These are phyloP conservation scores for Paxillus ammoniavirescens DNA, from an alignment of 768 basidiomycete genomes.

Conservation along the genomic window DNA sequence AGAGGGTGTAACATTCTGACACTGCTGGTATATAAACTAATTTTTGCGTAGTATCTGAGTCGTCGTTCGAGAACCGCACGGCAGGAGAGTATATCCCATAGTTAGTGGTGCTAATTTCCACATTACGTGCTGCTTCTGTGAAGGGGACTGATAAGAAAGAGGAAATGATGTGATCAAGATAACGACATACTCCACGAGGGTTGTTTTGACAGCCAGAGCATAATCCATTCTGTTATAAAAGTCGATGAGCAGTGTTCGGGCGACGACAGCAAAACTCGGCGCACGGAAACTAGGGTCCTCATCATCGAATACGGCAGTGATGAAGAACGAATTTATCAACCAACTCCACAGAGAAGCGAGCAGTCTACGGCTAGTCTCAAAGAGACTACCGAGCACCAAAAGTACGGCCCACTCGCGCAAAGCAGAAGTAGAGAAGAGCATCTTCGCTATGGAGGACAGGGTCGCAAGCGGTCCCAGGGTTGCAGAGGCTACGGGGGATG, in stretches of 20 bases:
- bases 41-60: conserved; percentile 26
- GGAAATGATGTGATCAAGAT: background rate
- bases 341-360: conserved; percentile 41
- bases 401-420: conserved; percentile 65
- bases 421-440: conserved; percentile 54
- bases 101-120: conserved; percentile 47
- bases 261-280: conserved; percentile 16
- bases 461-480: conserved; percentile 22
- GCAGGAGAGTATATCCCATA: conserved; percentile 36
- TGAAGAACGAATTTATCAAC: conserved; percentile 51
- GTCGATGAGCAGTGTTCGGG: background rate
- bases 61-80: conserved; percentile 26
- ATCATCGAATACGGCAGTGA: conserved; percentile 62
- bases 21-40: conserved; percentile 34
- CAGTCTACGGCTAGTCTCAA: conserved; percentile 58
- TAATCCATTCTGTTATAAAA: conserved; percentile 56
- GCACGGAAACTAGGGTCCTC: conserved; percentile 56
- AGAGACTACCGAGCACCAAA: conserved; percentile 55
- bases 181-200: conserved; percentile 52
- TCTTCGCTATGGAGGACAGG: conserved; percentile 36
- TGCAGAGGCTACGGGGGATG: conserved; percentile 3
- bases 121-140: conserved; percentile 42
- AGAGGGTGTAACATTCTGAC: conserved; percentile 34
- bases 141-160: background rate
- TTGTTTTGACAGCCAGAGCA: conserved; percentile 65